Base-by-base conservation (phyloP, 2,329 filamentous ascomycete species). In the Sarocladium brachiariae region DNA sequence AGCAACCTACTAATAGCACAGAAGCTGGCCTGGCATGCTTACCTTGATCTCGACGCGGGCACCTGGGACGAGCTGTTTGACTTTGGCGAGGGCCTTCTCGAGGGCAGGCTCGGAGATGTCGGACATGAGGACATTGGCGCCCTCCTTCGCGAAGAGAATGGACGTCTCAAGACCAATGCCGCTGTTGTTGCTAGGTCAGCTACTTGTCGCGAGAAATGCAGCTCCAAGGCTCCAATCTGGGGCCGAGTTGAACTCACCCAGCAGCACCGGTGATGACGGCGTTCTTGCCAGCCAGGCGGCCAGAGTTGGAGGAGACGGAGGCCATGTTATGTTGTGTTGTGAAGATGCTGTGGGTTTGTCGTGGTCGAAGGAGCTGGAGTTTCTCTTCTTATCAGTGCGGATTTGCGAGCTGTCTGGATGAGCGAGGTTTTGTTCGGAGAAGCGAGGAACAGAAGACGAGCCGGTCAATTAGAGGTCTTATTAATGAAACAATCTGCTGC, bases 131-230 rank as follows among this genome's bases (percentile, higher is more conserved):
- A 96, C 82, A 55, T 80, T 86, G 62, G 89, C 91, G 55, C 90
- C 91, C 73, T 96, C 91, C 56, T 86, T 86, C 53, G 84, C 86
- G 63, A 96, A 95, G 53, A 96, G 86, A 58, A 96, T 91, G 51
- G 80, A 81, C 2, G 91, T 96, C 73, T 96, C 90, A 46, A 96
- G 86, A 57, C 91, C 91, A 63, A 96, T 96, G 63, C 91, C 91
- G 63, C 91, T 49, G 31, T 24, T 14, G 18, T 25, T 13, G 11
- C 11, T 9, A 7, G 30, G 46, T 49, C 30, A 49, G 33, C 30
- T 35, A 4, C 14, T 31, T 52, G n/a, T 39, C 48, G 38, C 35
- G 18, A 31, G 24, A 16, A 24, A 35, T 25, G 16, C n/a, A n/a
- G n/a, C n/a, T n/a, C n/a, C n/a, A n/a, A n/a, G n/a, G n/a, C n/a